A percentile compares a stretch with the other conserved stretches of the same genome.
phyloP scores from a whole-genome alignment of 192 early-diverging fungal species.

The Coemansia sp. region DNA sequence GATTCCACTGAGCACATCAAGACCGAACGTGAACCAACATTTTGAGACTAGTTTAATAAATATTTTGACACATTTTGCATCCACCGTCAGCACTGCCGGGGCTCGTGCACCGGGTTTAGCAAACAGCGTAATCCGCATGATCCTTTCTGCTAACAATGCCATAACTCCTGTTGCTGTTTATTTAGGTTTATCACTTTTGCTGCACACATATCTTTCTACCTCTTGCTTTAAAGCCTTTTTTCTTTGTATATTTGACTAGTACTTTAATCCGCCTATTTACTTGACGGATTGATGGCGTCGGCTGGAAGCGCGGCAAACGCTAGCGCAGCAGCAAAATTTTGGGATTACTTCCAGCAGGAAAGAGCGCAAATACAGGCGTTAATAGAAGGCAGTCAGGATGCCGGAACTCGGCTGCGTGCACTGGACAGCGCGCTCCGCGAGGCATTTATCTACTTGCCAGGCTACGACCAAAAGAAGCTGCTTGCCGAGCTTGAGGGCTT shows the following conservation, averaged over 20 bases:
- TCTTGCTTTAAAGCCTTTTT: too few species aligned
- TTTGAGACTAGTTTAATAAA: neutral
- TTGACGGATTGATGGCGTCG: conserved; percentile 41
- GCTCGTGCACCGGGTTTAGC: too few species aligned
- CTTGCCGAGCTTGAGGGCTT: conserved; percentile 30
- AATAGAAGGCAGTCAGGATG: neutral
- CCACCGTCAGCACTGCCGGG: too few species aligned
- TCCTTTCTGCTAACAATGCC: too few species aligned
- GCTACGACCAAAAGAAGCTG: conserved; percentile 44
- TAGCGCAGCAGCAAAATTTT: conserved; percentile 33
- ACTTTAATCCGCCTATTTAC: too few species aligned
- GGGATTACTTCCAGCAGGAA: conserved; percentile 34
- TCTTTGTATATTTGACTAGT: too few species aligned
- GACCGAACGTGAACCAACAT: too few species aligned
- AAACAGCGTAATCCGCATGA: too few species aligned
- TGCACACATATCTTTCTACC: too few species aligned
- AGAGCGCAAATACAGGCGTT: conserved; percentile 11
- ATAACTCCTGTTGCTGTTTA: too few species aligned
- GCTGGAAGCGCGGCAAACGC: conserved; percentile 39
- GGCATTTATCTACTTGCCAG: conserved; percentile 39
- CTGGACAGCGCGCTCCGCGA: conserved; percentile 39
- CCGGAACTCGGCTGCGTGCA: conserved; percentile 14
- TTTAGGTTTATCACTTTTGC: too few species aligned
- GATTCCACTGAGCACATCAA: conserved; percentile 1
- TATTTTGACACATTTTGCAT: too few species aligned